phyloP scores from a whole-genome alignment of 257 asterid species.

The Ocimum tenuiflorum region DNA sequence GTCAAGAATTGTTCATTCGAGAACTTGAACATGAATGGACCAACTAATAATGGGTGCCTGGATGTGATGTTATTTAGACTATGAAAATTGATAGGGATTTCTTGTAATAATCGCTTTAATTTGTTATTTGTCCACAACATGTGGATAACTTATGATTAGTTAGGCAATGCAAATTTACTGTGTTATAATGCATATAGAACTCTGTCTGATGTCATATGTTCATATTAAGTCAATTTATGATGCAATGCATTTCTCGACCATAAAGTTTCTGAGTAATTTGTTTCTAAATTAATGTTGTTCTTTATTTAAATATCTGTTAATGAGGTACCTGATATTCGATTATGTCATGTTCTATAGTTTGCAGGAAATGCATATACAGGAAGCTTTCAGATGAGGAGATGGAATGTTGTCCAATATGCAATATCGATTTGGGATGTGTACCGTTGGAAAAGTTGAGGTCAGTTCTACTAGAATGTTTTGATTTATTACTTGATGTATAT shows the following conservation, averaged over 20 bases:
- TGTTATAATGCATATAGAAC: neutral
- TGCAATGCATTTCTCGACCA: neutral
- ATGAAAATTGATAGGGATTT: neutral
- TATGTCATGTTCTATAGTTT: constrained; percentile 33
- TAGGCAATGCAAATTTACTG: neutral
- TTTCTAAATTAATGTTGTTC: neutral
- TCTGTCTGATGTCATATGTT: neutral
- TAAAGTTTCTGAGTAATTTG: neutral
- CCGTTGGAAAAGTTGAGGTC: constrained; percentile 67
- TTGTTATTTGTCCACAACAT: neutral
- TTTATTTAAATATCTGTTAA: neutral
- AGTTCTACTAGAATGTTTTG: constrained; percentile 13
- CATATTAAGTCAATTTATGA: neutral
- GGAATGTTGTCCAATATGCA: constrained; percentile 49
- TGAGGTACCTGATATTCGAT: constrained; percentile 9
- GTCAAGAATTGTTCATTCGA: neutral
- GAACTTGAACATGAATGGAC: constrained; percentile 2
- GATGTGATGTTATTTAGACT: constrained; percentile 8
- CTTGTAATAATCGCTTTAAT: neutral
- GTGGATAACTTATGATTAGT: constrained; percentile 5
- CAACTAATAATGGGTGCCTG: neutral
- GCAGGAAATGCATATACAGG: constrained; percentile 50
- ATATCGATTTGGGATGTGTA: constrained; percentile 39
- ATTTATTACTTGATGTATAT: neutral
- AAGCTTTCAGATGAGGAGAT: constrained; percentile 40